A percentile compares a stretch with the other conserved stretches of the same genome.
These are phyloP conservation scores for Pichia ethanolica DNA, from an alignment of 805 yeast genomes.

Conservation along the genomic window DNA sequence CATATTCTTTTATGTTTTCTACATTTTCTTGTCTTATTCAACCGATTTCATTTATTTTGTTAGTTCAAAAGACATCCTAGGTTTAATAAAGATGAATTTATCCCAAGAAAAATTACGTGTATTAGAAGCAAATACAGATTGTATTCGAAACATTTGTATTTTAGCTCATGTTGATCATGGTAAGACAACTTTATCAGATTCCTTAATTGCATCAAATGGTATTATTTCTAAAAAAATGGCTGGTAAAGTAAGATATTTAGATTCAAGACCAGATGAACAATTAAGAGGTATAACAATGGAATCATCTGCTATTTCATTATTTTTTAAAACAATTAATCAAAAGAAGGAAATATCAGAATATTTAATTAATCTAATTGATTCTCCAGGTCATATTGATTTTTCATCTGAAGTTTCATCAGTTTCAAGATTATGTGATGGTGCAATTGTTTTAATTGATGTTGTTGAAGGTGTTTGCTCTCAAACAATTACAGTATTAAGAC, in stretches of 20 bases:
- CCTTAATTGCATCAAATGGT: conserved; percentile 89
- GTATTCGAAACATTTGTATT: conserved; percentile 85
- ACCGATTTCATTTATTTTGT: too few relatives aligned
- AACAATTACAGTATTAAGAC: conserved; percentile 88
- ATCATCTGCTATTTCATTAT: conserved; percentile 89
- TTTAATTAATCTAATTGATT: conserved; percentile 85
- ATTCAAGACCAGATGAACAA: conserved; percentile 94
- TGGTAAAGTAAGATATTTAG: conserved; percentile 88
- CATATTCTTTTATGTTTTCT: too few relatives aligned
- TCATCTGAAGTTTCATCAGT: conserved; percentile 95
- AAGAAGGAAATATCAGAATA: conserved; percentile 54
- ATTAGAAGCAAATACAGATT: conserved; percentile 61
- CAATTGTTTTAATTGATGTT: conserved; percentile 89
- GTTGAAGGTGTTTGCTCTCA: conserved; percentile 99
- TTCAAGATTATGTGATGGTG: conserved; percentile 93
- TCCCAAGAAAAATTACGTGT: conserved; percentile 35
- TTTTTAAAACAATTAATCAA: conserved; percentile 56
- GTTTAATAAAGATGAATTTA: not conserved
- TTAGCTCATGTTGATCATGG: conserved; percentile 99
- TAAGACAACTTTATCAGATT: conserved; percentile 89
- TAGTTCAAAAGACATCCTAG: too few relatives aligned
- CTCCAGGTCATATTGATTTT: conserved; percentile 99
- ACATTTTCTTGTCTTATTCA: not conserved
- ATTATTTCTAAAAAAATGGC: conserved; percentile 92
- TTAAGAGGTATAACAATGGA: conserved; percentile 97